Evolutionary conservation across 2,329 filamentous ascomycete species (phyloP).

Genomic region (Verticillium longisporum): DNA sequence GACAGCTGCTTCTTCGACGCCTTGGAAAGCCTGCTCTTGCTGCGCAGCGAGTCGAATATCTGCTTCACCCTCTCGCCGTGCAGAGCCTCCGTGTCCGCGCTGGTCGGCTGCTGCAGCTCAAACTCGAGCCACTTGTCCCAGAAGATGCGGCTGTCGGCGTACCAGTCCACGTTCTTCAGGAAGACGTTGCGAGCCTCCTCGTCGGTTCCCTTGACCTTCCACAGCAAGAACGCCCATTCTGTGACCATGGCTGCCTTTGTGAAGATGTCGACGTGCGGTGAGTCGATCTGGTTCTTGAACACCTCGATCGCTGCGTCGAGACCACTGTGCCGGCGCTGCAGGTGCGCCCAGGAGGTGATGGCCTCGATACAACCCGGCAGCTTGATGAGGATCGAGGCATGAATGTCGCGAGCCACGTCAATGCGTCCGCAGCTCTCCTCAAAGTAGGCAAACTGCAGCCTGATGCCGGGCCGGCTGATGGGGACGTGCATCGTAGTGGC

Average conservation of each 20-base stretch:
- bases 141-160: slow-evolving; percentile 78
- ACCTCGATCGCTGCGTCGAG: slow-evolving; percentile 79
- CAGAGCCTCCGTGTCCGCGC: slow-evolving; percentile 52
- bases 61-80: slow-evolving; percentile 71
- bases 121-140: slow-evolving; percentile 88
- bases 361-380: slow-evolving; percentile 81
- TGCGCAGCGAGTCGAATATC: slow-evolving; percentile 68
- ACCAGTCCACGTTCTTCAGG: slow-evolving; percentile 74
- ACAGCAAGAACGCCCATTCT: slow-evolving; percentile 80
- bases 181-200: slow-evolving; percentile 82
- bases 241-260: slow-evolving; percentile 83
- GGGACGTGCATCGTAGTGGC: slow-evolving; percentile 82
- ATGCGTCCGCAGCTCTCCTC: slow-evolving; percentile 78
- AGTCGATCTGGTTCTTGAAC: slow-evolving; percentile 75
- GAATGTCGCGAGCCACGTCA: slow-evolving; percentile 76
- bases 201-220: slow-evolving; percentile 76
- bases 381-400: slow-evolving; percentile 68
- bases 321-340: slow-evolving; percentile 76
- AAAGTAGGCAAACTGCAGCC: slow-evolving; percentile 89
- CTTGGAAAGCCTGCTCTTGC: slow-evolving; percentile 63
- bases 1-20: slow-evolving; percentile 68
- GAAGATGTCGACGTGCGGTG: slow-evolving; percentile 62
- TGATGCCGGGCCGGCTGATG: slow-evolving; percentile 74
- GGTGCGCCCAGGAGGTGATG: slow-evolving; percentile 79
- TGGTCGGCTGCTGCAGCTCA: slow-evolving; percentile 76